These are phyloP conservation scores for Effrenium voratum DNA, from an alignment of 73 alveolate species.

Conservation along the genomic window DNA sequence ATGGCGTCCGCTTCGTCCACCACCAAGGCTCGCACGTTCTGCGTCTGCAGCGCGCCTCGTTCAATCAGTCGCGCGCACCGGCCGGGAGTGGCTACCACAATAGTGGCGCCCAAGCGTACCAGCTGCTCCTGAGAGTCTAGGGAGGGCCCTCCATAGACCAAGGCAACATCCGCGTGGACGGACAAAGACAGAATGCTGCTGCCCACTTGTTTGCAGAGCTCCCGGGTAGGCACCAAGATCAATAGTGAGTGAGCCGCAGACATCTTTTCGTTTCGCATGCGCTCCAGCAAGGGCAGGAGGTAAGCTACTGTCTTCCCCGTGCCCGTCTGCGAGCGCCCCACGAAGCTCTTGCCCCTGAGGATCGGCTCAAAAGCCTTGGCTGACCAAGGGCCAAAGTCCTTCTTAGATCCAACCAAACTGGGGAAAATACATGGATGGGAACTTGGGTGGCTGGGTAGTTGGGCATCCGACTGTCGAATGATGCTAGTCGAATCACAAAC, in stretches of 20 bases:
- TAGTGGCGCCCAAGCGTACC: slow-evolving; percentile 65
- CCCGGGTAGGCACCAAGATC: slow-evolving; percentile 78
- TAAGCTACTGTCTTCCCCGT: slow-evolving; percentile 83
- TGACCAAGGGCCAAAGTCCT: no score
- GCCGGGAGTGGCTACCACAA: slow-evolving; percentile 72
- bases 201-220: slow-evolving; percentile 93
- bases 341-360: slow-evolving; percentile 89
- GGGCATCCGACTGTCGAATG: no score
- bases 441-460: not conserved
- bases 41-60: slow-evolving; percentile 59
- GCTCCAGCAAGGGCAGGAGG: slow-evolving; percentile 64
- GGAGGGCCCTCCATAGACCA: slow-evolving; percentile 49
- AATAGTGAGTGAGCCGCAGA: slow-evolving; percentile 43
- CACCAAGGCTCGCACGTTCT: slow-evolving; percentile 75
- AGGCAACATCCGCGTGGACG: slow-evolving; percentile 54
- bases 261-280: slow-evolving; percentile 81
- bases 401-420: no score
- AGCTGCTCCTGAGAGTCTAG: slow-evolving; percentile 78
- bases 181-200: slow-evolving; percentile 39
- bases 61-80: slow-evolving; percentile 62
- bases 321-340: slow-evolving; percentile 70
- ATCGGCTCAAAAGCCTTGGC: slow-evolving; percentile 61
- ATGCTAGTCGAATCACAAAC: no score
- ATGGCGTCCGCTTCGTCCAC: slow-evolving; percentile 83
- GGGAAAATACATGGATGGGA: not conserved